These are phyloP conservation scores for Otatea glauca DNA, from an alignment of 176 grass and related monocot genomes.

Conservation along the genomic window DNA sequence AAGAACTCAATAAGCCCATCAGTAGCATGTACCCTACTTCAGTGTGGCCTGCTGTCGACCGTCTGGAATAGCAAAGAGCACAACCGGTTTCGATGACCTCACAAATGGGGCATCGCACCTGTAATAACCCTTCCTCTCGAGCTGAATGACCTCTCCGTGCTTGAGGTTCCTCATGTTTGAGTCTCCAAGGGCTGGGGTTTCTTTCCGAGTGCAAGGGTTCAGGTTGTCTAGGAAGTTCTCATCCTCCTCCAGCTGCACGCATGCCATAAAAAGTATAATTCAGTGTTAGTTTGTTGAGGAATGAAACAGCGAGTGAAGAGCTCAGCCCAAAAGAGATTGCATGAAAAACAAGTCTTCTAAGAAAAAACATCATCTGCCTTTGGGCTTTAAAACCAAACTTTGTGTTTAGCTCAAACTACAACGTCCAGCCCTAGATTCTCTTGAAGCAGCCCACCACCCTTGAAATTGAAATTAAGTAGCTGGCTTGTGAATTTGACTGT, in stretches of 20 bases:
- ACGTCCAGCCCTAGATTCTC: neutral
- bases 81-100: slow-evolving; percentile 64
- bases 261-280: neutral
- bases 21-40: slow-evolving; percentile 27
- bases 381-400: neutral
- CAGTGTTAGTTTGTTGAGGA: neutral
- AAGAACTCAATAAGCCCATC: neutral
- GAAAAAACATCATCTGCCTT: neutral
- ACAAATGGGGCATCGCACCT: slow-evolving; percentile 74
- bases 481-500: neutral
- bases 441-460: slow-evolving; percentile 5
- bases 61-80: slow-evolving; percentile 86
- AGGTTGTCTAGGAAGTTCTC: slow-evolving; percentile 86
- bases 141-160: slow-evolving; percentile 70
- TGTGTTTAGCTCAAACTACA: neutral
- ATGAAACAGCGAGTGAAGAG: neutral
- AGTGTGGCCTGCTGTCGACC: slow-evolving; percentile 63
- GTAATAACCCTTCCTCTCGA: slow-evolving; percentile 88
- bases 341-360: neutral
- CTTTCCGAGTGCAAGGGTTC: slow-evolving; percentile 72
- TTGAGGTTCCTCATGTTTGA: slow-evolving; percentile 77
- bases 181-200: slow-evolving; percentile 71
- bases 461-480: neutral
- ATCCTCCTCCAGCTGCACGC: slow-evolving; percentile 78
- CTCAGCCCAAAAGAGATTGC: neutral